Evolutionary conservation across 2,329 filamentous ascomycete species (phyloP), one percentile per base, ranked within the genome.

Genomic region (Eutypella sp.): DNA sequence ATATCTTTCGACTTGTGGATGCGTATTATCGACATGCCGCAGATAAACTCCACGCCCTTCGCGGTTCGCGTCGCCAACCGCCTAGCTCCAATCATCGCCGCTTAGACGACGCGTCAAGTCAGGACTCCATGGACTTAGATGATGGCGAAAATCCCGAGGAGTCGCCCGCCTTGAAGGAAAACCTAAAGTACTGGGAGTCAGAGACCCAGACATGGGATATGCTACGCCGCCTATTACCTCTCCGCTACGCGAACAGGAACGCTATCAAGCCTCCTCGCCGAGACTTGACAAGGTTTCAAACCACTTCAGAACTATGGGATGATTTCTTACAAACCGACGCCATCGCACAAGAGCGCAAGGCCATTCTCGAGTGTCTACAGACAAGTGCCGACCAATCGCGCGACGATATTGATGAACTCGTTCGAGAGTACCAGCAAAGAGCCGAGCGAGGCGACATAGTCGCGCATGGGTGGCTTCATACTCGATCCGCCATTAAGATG

Each of bases 151-250:
- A 67, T 23, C 57, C 57, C 19, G 56, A 58, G 55, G 41, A 60
- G 51, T 56, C 58, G 29, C 51, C 52, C 37, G 53, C 42, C 22
- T 51, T 47, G 19, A 33, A 56, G 49, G 58, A 74, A 44, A 75
- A 80, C 49, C 61, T 85, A 11, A 73, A 77, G 59, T 78, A 81
- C 46, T 85, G 89, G 75, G 83, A 95, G 65, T 78, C 86, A 52
- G 93, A 99, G 67, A 81, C 84, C 34, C 89, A 95, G 57, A 93
- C 90, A 0, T 99, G 93, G 93, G 84, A 95, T 60, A 74, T 97
- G 23, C 71, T 97, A 47, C 78, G 82, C 41, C 79, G 87, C 33
- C 73, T 95, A 49, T 76, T 96, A 42, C 82, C 85, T 10, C 66
- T 89, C 52, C 79, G 87, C 57, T 84, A 89, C 60, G 54, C 60